A percentile compares a stretch with the other conserved stretches of the same genome.
These are phyloP conservation scores for Venustampulla echinocandica DNA, from an alignment of 495 filamentous ascomycete genomes.

Conservation along the genomic window DNA sequence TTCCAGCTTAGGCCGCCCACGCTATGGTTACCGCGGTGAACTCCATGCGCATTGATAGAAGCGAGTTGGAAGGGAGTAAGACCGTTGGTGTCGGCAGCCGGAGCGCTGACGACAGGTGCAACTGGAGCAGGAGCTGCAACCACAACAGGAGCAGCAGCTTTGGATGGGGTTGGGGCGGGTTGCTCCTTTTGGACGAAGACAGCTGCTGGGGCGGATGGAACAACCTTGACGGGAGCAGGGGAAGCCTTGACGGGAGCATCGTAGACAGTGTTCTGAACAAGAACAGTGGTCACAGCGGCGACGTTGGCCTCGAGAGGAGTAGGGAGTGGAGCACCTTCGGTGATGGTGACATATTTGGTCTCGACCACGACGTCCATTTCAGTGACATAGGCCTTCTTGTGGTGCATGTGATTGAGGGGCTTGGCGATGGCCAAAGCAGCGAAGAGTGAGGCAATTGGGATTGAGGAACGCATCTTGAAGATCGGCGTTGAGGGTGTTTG, in stretches of 20 bases:
- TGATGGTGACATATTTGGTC: conserved; percentile 54
- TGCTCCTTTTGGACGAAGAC: conserved; percentile 8
- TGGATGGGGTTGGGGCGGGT: conserved; percentile 5
- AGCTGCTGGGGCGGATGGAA: conserved; percentile 14
- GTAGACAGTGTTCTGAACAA: conserved; percentile 9
- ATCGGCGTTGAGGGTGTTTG: conserved; percentile 8
- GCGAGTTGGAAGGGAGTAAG: conserved; percentile 30
- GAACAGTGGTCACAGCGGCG: conserved; percentile 2
- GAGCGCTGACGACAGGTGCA: not conserved
- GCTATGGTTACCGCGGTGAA: conserved; percentile 78
- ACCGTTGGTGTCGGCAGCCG: conserved; percentile 10
- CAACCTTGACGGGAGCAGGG: conserved; percentile 1
- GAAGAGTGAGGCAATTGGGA: conserved; percentile 51
- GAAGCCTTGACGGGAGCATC: no score
- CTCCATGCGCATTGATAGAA: conserved; percentile 67
- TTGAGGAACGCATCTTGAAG: conserved; percentile 60
- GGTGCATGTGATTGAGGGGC: conserved; percentile 37
- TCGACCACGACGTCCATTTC: conserved; percentile 38
- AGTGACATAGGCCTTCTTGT: conserved; percentile 47
- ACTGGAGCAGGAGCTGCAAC: conserved; percentile 13
- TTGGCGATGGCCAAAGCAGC: conserved; percentile 52
- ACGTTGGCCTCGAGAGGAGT: not conserved
- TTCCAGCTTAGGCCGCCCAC: conserved; percentile 55
- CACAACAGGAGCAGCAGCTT: not conserved
- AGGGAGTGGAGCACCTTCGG: conserved; percentile 29